Conservation (phyloP, 2,329 filamentous ascomycete species). For the Apiospora malaysiana region DNA sequence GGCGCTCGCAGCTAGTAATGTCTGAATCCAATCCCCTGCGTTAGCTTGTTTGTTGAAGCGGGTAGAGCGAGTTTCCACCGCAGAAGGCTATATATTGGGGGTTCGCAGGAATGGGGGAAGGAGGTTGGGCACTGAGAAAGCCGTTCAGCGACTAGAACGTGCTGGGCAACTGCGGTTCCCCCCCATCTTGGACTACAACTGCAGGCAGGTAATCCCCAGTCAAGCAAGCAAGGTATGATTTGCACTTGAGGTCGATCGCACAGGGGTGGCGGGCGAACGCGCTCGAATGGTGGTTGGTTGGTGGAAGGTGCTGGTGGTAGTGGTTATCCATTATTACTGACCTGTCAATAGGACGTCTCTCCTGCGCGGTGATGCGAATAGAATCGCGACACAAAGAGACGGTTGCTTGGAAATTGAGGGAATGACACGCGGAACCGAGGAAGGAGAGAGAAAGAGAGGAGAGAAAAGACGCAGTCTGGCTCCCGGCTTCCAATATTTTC, state of each 20-base stretch:
- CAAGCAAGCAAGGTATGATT: background rate
- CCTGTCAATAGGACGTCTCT: slow-evolving; percentile 12
- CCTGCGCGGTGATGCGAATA: background rate
- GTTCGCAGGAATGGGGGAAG: background rate
- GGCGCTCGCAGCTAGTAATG: slow-evolving; percentile 4
- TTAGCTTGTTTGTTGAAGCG: slow-evolving; percentile 16
- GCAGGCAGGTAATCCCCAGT: background rate
- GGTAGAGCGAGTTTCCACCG: slow-evolving; percentile 6
- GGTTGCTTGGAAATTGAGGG: slow-evolving; percentile 9
- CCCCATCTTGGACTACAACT: background rate
- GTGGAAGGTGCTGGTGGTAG: slow-evolving; percentile 1
- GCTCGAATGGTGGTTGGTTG: slow-evolving; percentile 8
- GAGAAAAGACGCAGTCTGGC: background rate
- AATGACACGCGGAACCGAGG: slow-evolving; percentile 1
- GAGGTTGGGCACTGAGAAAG: background rate
- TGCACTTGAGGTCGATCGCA: background rate
- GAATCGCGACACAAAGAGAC: background rate
- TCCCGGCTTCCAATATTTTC: background rate
- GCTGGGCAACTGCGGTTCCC: background rate
- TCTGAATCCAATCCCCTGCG: slow-evolving; percentile 14
- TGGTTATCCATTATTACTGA: slow-evolving; percentile 19
- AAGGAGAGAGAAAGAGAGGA: background rate
- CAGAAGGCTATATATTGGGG: background rate
- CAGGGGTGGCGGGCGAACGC: background rate
- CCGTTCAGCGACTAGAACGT: background rate